phyloP scores from a whole-genome alignment of 148 eudicot genomes.

The Rhododendron griersonianum region DNA sequence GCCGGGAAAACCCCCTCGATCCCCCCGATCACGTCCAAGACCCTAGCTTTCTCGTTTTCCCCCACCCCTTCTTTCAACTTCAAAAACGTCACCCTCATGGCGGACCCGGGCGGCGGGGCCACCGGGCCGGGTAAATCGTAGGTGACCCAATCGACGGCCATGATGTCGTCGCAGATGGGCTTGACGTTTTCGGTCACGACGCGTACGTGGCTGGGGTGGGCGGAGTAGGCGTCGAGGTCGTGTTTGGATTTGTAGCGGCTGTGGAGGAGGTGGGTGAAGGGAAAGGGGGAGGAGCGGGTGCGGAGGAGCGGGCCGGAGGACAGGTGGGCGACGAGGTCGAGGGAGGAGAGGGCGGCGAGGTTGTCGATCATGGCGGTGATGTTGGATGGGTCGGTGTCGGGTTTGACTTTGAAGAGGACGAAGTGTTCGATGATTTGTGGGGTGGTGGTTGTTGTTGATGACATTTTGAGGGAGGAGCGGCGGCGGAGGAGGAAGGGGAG shows the following conservation, averaged over 20 bases:
- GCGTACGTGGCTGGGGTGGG: slow-evolving; percentile 51
- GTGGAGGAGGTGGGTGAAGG: slow-evolving; percentile 81
- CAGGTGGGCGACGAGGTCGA: slow-evolving; percentile 42
- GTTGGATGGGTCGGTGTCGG: slow-evolving; percentile 34
- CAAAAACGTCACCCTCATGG: slow-evolving; percentile 54
- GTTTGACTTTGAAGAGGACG: slow-evolving; percentile 69
- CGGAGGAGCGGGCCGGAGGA: slow-evolving; percentile 48
- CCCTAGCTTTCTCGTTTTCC: slow-evolving; percentile 43
- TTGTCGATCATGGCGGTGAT: slow-evolving; percentile 49
- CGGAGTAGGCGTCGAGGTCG: slow-evolving; percentile 52
- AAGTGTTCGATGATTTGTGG: slow-evolving; percentile 56
- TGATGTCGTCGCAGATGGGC: slow-evolving; percentile 65
- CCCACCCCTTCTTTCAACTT: slow-evolving; percentile 62
- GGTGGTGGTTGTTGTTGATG: slow-evolving; percentile 1
- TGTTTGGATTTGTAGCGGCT: slow-evolving; percentile 53
- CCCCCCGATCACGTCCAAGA: slow-evolving; percentile 53
- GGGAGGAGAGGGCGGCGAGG: slow-evolving; percentile 50
- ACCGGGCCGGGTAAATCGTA: slow-evolving; percentile 18
- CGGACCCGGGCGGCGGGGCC: slow-evolving; percentile 42
- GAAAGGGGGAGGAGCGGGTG: slow-evolving; percentile 29
- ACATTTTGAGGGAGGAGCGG: slow-evolving; percentile 34
- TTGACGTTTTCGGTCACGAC: slow-evolving; percentile 45
- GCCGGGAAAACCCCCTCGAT: slow-evolving; percentile 37
- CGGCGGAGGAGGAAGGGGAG: slow-evolving; percentile 16
- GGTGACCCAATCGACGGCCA: slow-evolving; percentile 86